These are phyloP conservation scores for Graphilbum sp. DNA, from an alignment of 2,329 filamentous ascomycete genomes.

Conservation along the genomic window DNA sequence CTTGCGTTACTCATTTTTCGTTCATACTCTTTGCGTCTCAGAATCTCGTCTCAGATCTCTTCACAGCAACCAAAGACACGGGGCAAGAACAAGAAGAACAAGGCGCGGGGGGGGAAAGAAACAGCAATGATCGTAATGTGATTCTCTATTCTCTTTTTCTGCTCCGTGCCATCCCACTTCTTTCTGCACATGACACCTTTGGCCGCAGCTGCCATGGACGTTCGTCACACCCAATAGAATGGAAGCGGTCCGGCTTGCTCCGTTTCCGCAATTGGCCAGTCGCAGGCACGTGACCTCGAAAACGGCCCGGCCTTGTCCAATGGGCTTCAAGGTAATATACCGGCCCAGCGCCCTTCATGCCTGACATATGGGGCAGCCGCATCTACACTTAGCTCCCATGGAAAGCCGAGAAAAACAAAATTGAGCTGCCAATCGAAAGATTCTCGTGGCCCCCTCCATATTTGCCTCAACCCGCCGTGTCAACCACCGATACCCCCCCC, in stretches of 20 bases:
- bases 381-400: conserved; percentile 6
- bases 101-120: no score
- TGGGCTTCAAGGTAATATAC: conserved; percentile 7
- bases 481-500: conserved; percentile 4
- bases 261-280: no score
- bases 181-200: conserved; percentile 2
- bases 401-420: conserved; percentile 7
- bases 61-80: no score
- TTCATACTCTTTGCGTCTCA: no score
- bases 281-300: not conserved
- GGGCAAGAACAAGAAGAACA: no score
- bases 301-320: not conserved
- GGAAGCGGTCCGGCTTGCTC: not conserved
- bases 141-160: no score
- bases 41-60: no score
- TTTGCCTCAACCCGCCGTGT: conserved; percentile 33
- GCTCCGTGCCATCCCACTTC: not conserved
- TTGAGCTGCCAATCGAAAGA: conserved; percentile 18
- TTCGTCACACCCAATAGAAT: not conserved
- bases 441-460: conserved; percentile 8
- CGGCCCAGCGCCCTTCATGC: conserved; percentile 1
- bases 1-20: not conserved
- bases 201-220: no score
- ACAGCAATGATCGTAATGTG: no score
- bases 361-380: conserved; percentile 8